Evolutionary conservation across 1,284 basidiomycete species (phyloP), one percentile per base, ranked within the genome.

Genomic region (Ceratobasidium sp.): DNA sequence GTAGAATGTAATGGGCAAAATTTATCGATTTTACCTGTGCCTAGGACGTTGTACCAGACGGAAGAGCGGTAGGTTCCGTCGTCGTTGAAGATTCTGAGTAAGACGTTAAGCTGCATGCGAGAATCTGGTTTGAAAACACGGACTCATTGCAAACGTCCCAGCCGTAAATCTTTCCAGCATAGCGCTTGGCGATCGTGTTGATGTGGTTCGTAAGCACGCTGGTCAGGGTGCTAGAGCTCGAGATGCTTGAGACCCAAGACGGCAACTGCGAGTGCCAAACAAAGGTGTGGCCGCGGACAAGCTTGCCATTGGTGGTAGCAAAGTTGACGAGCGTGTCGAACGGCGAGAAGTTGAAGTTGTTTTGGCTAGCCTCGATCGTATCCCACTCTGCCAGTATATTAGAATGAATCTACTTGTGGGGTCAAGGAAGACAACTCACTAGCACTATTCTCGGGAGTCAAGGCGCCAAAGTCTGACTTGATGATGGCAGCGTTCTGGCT

Each of bases 241-340:
- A 54, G 46, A 79, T 77, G 17, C 77, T 78, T 15, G 83, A 83
- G 6, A 87, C 88, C 88, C 88, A 89, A 48, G 80, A 78, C 4
- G 88, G 88, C 46, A 89, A 85, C 78, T 89, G 87, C 74, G 85
- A 86, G 82, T 88, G 86, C 88, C 88, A 89, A 62, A 88, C 48
- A 52, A 88, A 65, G 28, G 74, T 77, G 23, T 77, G 74, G 3
- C 74, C 74, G 26, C 74, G 62, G 38, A 77, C 65, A 33, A 77
- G 65, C 52, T 66, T 68, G 6, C 74, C 74, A 33, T 77, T 77
- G 61, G 50, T 40, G 28, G 46, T 40, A 33, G 71, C 71, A 23
- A 74, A 74, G 46, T 74, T 74, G 59, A 74, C 71, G 28, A 74
- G 40, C 7, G 44, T 48, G 20, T 74, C 71, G 38, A 62, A 62